phyloP scores from a whole-genome alignment of 768 basidiomycete species.

The Coprinellus aureogranulatus region DNA sequence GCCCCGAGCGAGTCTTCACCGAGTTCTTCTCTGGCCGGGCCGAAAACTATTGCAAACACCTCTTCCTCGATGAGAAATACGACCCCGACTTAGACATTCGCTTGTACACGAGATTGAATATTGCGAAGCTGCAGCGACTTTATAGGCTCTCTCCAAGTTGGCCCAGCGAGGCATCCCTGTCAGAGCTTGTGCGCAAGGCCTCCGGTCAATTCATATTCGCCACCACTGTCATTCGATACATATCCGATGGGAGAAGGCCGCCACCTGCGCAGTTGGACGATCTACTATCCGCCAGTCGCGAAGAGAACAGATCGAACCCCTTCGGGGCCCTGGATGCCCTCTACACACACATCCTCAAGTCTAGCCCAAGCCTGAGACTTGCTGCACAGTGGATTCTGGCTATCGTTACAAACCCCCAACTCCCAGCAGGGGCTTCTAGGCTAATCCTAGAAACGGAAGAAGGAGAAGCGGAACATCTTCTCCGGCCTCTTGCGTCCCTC shows the following conservation, averaged over 20 bases:
- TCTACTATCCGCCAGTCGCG: background rate
- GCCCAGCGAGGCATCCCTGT: background rate
- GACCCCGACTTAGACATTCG: background rate
- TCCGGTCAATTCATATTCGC: slow-evolving; percentile 19
- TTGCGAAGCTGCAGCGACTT: background rate
- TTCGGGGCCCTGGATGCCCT: background rate
- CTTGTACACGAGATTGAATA: background rate
- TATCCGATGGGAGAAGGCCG: background rate
- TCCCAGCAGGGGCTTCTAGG: too few relatives aligned
- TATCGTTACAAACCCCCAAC: too few relatives aligned
- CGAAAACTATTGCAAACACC: background rate
- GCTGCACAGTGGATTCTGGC: too few relatives aligned
- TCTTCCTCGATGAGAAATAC: slow-evolving; percentile 2
- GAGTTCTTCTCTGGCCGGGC: background rate
- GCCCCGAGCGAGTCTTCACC: slow-evolving; percentile 2
- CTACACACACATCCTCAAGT: background rate
- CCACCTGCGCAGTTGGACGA: slow-evolving; percentile 10
- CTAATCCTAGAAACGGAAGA: too few relatives aligned
- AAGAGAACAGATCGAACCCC: background rate
- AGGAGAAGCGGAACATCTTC: too few relatives aligned
- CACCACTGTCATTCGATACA: slow-evolving; percentile 9
- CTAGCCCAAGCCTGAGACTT: background rate
- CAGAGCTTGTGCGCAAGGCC: background rate
- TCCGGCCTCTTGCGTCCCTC: too few relatives aligned
- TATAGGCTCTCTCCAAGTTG: slow-evolving; percentile 3